Evolutionary conservation across 1,284 basidiomycete genomes (phyloP).

Genomic region (Coniophora puteana): DNA sequence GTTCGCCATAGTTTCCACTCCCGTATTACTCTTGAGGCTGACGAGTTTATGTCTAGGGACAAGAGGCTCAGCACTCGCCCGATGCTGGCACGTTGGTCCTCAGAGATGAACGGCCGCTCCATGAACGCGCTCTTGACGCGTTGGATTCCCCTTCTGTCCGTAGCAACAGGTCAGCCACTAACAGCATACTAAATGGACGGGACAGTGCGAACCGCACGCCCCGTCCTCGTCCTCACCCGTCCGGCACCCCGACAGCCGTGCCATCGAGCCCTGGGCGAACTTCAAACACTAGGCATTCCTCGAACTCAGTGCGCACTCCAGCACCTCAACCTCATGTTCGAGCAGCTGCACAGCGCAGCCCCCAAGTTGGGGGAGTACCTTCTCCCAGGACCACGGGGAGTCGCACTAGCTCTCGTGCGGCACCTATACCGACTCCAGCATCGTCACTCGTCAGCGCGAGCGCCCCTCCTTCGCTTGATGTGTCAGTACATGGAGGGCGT

Average conservation of each 20-base stretch:
- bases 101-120: slow-evolving; percentile 15
- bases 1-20: slow-evolving; percentile 24
- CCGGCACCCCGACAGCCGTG: too few relatives aligned
- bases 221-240: too few relatives aligned
- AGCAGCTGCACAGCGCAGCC: too few relatives aligned
- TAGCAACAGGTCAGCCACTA: neutral
- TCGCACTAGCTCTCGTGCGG: neutral
- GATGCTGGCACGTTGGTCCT: too few relatives aligned
- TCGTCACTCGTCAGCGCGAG: neutral
- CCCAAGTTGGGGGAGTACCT: too few relatives aligned
- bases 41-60: too few relatives aligned
- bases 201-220: too few relatives aligned
- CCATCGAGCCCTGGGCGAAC: neutral
- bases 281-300: neutral
- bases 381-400: neutral
- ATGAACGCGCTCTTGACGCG: slow-evolving; percentile 10
- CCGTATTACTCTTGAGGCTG: slow-evolving; percentile 13
- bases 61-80: too few relatives aligned
- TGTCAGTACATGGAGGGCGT: neutral
- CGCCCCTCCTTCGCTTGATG: slow-evolving; percentile 3
- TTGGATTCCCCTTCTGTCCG: slow-evolving; percentile 5
- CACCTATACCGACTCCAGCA: neutral
- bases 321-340: neutral
- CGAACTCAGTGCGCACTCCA: neutral
- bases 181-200: too few relatives aligned